These are phyloP conservation scores for Euryodendron excelsum DNA, from an alignment of 148 eudicot genomes.

Conservation along the genomic window DNA sequence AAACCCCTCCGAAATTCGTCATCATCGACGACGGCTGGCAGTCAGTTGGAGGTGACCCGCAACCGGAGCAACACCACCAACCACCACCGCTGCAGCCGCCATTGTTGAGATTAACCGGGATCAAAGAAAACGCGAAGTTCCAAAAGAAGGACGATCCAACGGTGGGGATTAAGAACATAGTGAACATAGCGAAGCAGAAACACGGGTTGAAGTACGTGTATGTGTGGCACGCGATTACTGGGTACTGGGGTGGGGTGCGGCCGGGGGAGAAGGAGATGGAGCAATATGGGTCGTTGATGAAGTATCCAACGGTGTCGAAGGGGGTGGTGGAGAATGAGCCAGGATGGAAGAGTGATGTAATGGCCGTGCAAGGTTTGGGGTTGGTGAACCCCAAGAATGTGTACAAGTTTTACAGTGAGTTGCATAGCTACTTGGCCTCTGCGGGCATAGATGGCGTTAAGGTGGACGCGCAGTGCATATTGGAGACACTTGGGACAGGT, in stretches of 20 bases:
- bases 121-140: slow-evolving; percentile 74
- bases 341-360: slow-evolving; percentile 52
- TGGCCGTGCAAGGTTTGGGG: slow-evolving; percentile 72
- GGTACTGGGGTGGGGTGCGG: slow-evolving; percentile 91
- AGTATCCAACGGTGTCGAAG: slow-evolving; percentile 51
- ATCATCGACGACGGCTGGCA: slow-evolving; percentile 97
- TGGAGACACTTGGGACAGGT: slow-evolving; percentile 80
- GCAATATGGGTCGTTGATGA: slow-evolving; percentile 54
- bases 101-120: slow-evolving; percentile 56
- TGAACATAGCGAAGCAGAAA: slow-evolving; percentile 56
- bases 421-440: slow-evolving; percentile 62
- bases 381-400: slow-evolving; percentile 66
- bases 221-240: slow-evolving; percentile 88
- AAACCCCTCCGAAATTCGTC: slow-evolving; percentile 71
- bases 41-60: slow-evolving; percentile 41
- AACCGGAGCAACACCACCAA: neutral
- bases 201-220: slow-evolving; percentile 72
- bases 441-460: slow-evolving; percentile 89
- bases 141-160: slow-evolving; percentile 52
- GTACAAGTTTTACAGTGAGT: slow-evolving; percentile 66
- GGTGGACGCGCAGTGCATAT: slow-evolving; percentile 78
- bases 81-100: slow-evolving; percentile 21
- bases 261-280: slow-evolving; percentile 70
- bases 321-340: slow-evolving; percentile 79
- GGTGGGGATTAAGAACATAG: slow-evolving; percentile 62